Base-by-base conservation (phyloP, 1,139 yeast species). In the Protomyces arabidopsidicola region DNA sequence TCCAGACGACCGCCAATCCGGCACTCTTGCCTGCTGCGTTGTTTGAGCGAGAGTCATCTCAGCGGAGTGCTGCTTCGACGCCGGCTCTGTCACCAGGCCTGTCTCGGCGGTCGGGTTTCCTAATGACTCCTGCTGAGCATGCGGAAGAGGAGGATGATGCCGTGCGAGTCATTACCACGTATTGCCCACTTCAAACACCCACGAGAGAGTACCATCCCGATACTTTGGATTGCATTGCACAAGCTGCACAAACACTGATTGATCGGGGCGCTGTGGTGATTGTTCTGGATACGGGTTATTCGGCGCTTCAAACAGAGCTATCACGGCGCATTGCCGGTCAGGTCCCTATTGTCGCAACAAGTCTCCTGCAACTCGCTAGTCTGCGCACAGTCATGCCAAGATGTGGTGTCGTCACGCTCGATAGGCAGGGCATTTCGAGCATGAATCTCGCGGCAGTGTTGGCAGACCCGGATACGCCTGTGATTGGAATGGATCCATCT, bases 401-500 rank as follows among this genome's bases (percentile, higher is more conserved):
- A 3, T 50, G 42, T 24, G 62, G 62, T n/a, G 62, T 58, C 20
- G 56, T 58, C 18, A 58, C 62, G 20, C 56, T 58, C 36, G 62
- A 58, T 14, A 45, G 62, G 4, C 62, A 58, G n/a, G 42, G 53
- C 12, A 50, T 58, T 35, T 39, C 56, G 31, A 51, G 52, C 10
- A 38, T 55, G 62, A 58, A 58, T 50, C 34, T 58, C 31, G 62
- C 53, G 42, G 62, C 62, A 35, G 56, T 58, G 14, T 55, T 55
- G 31, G 62, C 62, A 50, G 56, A 55, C 4, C 56, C 62, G 3
- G 62, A 39, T n/a, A 58, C 62, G 16, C 62, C 62, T 10, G 62
- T 58, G 42, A 36, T 58, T n/a, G 62, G 62, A 2, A 36, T 58
- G 36, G 18, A 38, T 10, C 62, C 62, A 12, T 14, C 53, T 6